Evolutionary conservation across 140 eudicot genomes (phyloP).

Genomic region (Oenanthe javanica): DNA sequence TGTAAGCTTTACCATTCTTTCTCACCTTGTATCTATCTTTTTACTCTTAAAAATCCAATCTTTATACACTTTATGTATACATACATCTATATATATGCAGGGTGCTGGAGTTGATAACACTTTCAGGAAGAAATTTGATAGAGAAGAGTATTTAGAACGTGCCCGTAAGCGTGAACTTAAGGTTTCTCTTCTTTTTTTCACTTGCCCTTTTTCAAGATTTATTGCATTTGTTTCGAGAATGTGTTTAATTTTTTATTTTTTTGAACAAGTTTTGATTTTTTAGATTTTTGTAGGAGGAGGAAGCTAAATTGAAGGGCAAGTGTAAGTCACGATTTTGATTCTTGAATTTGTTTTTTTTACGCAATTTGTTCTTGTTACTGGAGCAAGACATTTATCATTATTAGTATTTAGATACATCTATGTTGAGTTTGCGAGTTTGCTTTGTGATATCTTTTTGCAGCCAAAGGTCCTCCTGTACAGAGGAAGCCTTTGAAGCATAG

Average conservation of each 20-base stretch:
- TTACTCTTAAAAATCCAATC: neutral
- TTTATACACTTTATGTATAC: neutral
- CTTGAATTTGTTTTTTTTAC: neutral
- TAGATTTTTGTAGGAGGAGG: conserved; percentile 48
- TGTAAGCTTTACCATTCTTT: conserved; percentile 22
- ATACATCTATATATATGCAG: conserved; percentile 38
- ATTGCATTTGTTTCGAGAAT: neutral
- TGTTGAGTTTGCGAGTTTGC: neutral
- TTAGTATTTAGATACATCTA: neutral
- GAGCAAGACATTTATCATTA: neutral
- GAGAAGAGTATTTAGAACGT: conserved; percentile 82
- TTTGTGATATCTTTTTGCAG: conserved; percentile 33
- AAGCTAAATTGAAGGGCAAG: conserved; percentile 50
- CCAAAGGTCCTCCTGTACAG: conserved; percentile 94
- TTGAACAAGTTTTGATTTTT: neutral
- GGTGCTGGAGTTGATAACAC: conserved; percentile 91
- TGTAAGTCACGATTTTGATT: conserved; percentile 32
- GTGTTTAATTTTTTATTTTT: neutral
- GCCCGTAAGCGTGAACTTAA: conserved; percentile 92
- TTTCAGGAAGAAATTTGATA: conserved; percentile 76
- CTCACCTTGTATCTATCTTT: neutral
- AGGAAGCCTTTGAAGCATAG: conserved; percentile 96
- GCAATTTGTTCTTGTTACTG: too few relatives aligned
- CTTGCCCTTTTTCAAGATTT: neutral
- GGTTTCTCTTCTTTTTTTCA: conserved; percentile 23